phyloP scores from a whole-genome alignment of 257 asterid species.

The Avicennia marina region DNA sequence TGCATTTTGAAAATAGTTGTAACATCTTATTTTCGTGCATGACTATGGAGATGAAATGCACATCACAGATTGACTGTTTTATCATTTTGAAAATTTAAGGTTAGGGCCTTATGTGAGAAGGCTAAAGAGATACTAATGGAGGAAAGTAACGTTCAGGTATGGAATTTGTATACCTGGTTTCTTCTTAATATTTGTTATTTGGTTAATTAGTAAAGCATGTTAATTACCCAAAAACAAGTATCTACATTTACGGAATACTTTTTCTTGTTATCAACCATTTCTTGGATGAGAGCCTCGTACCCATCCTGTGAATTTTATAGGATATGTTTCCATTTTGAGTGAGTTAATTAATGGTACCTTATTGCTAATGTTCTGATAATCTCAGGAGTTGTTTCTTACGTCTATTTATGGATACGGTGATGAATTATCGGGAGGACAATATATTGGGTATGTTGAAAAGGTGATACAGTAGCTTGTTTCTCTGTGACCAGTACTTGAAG shows the following conservation, averaged over 20 bases:
- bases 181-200: not conserved
- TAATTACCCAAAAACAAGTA: not conserved
- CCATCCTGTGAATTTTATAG: too few species aligned
- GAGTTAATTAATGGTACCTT: too few species aligned
- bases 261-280: not conserved
- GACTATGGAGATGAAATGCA: not conserved
- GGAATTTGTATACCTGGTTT: not conserved
- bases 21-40: not conserved
- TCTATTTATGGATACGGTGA: too few species aligned
- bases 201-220: not conserved
- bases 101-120: constrained; percentile 78
- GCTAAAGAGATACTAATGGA: constrained; percentile 88
- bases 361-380: too few species aligned
- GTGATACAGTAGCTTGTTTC: too few species aligned
- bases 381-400: too few species aligned
- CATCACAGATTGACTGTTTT: constrained; percentile 9
- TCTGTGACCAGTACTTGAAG: too few species aligned
- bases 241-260: not conserved
- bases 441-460: too few species aligned
- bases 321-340: too few species aligned
- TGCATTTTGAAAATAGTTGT: not conserved
- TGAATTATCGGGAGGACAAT: too few species aligned
- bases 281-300: not conserved
- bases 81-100: constrained; percentile 44
- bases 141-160: constrained; percentile 96